These are phyloP conservation scores for Colletotrichum musicola DNA, from an alignment of 2,329 filamentous ascomycete genomes.

Conservation along the genomic window DNA sequence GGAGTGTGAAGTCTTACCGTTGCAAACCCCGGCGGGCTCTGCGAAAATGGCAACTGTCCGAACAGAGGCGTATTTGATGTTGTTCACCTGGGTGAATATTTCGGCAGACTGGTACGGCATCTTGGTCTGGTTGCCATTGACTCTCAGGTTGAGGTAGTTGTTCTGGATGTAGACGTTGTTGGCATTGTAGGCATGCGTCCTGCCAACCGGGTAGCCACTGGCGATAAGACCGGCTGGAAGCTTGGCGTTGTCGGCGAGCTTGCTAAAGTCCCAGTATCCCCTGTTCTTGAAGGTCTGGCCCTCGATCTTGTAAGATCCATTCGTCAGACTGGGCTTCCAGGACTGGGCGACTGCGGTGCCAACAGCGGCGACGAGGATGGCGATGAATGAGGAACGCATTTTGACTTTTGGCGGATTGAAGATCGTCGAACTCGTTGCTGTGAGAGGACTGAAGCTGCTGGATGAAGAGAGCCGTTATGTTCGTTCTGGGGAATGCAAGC, in stretches of 20 bases:
- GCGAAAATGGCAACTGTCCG: constrained; percentile 45
- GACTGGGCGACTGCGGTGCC: constrained; percentile 15
- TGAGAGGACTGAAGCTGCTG: neutral
- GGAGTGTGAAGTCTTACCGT: constrained; percentile 40
- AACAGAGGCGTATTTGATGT: constrained; percentile 48
- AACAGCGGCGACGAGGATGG: constrained; percentile 10
- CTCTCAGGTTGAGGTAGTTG: constrained; percentile 47
- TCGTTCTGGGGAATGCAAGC: neutral
- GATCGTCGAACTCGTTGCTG: neutral
- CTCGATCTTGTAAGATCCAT: constrained; percentile 10
- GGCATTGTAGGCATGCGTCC: constrained; percentile 29
- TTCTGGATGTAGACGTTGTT: constrained; percentile 42
- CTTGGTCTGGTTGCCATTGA: constrained; percentile 43
- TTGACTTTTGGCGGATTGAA: constrained; percentile 5
- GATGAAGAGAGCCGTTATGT: neutral
- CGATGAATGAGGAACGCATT: constrained; percentile 12
- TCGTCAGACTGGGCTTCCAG: neutral
- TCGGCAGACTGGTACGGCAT: constrained; percentile 45
- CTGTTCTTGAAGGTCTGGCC: constrained; percentile 14
- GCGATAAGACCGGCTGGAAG: constrained; percentile 42
- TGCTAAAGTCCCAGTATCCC: constrained; percentile 24
- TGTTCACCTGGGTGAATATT: constrained; percentile 42
- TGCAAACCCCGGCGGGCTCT: constrained; percentile 47
- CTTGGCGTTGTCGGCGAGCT: neutral
- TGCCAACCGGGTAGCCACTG: constrained; percentile 42